phyloP scores from a whole-genome alignment of 371 early-diverging fungal species.

The Mucor plumbeus region DNA sequence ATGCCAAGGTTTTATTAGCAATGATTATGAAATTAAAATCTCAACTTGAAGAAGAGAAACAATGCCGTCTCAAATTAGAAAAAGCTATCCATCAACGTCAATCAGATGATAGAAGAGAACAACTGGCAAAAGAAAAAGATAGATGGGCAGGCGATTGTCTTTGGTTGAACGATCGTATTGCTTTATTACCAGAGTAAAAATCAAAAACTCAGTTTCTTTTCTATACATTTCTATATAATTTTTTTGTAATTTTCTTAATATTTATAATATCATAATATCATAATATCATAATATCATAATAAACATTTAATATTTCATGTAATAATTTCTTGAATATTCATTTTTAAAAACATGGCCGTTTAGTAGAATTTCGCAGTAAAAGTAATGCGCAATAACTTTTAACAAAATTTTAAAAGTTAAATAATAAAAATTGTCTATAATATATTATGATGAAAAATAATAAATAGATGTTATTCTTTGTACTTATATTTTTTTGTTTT shows the following conservation, averaged over 20 bases:
- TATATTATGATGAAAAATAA: no score
- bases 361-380: no score
- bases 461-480: no score
- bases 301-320: not conserved
- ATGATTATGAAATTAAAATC: slow-evolving; percentile 41
- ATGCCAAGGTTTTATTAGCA: slow-evolving; percentile 20
- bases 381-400: no score
- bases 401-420: no score
- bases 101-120: slow-evolving; percentile 2
- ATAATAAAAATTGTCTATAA: no score
- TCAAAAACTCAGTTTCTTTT: not conserved
- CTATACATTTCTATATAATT: not conserved
- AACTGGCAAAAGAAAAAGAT: slow-evolving; percentile 37
- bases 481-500: no score
- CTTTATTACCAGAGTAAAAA: slow-evolving; percentile 35
- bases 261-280: not conserved
- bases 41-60: slow-evolving; percentile 56
- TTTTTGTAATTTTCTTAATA: not conserved
- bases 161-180: slow-evolving; percentile 42
- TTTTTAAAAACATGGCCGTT: no score
- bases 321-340: no score
- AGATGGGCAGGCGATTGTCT: slow-evolving; percentile 45
- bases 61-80: slow-evolving; percentile 43
- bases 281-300: not conserved
- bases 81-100: slow-evolving; percentile 23